Conservation (phyloP, 768 basidiomycete species). For the Galerina marginata region DNA sequence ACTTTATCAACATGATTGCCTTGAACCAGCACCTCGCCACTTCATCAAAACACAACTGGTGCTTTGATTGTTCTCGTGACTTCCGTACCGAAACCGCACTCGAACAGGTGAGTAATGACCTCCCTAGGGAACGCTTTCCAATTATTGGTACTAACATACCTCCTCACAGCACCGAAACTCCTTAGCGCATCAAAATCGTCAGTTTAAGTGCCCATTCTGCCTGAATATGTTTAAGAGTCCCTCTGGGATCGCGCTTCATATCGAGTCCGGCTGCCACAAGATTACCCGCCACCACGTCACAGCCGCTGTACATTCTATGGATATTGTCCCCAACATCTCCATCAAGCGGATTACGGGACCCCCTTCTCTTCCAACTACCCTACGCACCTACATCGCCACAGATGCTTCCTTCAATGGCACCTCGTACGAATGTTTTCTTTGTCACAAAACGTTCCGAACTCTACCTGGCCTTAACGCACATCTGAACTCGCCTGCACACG, state of each 20-base stretch:
- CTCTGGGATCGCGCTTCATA: conserved; percentile 43
- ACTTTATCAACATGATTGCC: conserved; percentile 5
- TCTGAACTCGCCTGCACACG: conserved; percentile 43
- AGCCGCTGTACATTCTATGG: conserved; percentile 33
- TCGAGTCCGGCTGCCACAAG: conserved; percentile 45
- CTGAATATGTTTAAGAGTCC: conserved; percentile 35
- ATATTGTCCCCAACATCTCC: conserved; percentile 41
- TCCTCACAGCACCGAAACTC: conserved; percentile 33
- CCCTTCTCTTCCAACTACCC: conserved; percentile 12
- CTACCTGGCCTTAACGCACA: conserved; percentile 40
- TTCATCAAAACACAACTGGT: conserved; percentile 35
- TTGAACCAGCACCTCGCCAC: conserved; percentile 16
- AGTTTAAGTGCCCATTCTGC: conserved; percentile 40
- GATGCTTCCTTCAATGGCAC: conserved; percentile 43
- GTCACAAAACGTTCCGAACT: conserved; percentile 35
- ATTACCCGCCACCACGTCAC: conserved; percentile 45
- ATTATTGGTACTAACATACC: background rate
- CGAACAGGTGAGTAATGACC: background rate
- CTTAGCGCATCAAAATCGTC: conserved; percentile 27
- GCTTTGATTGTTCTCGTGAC: conserved; percentile 33
- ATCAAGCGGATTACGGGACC: conserved; percentile 34
- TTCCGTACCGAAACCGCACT: conserved; percentile 27
- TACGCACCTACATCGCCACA: conserved; percentile 34
- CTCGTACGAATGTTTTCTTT: conserved; percentile 48
- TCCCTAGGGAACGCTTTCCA: background rate